These are phyloP conservation scores for Amylostereum areolatum DNA, from an alignment of 1,284 basidiomycete species.

Conservation along the genomic window DNA sequence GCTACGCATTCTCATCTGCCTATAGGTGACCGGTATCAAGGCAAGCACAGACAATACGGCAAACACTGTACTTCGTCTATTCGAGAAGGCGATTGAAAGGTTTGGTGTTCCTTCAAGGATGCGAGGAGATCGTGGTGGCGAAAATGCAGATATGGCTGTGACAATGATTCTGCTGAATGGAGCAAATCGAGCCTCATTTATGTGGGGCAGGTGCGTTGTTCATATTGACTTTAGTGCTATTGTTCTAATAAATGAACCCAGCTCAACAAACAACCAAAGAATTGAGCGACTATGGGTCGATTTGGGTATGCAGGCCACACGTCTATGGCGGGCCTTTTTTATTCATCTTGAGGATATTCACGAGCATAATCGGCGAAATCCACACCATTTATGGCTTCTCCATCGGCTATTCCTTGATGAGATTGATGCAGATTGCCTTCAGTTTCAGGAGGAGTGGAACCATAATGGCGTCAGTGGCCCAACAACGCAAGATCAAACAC, in stretches of 20 bases:
- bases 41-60: conserved; percentile 34
- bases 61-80: conserved; percentile 29
- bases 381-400: conserved; percentile 23
- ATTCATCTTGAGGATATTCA: conserved; percentile 16
- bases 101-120: conserved; percentile 20
- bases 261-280: conserved; percentile 15
- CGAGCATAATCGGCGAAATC: conserved; percentile 14
- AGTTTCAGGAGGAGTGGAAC: conserved; percentile 35
- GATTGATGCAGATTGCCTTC: conserved; percentile 23
- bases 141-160: conserved; percentile 22
- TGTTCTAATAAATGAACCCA: background rate
- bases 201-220: background rate
- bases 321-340: conserved; percentile 24
- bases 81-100: conserved; percentile 13
- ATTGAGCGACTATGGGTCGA: conserved; percentile 34
- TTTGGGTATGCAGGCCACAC: conserved; percentile 13
- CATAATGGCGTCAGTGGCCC: conserved; percentile 18
- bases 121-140: conserved; percentile 21
- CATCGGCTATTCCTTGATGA: conserved; percentile 20
- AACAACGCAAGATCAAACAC: background rate
- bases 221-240: background rate
- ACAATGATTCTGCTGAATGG: background rate
- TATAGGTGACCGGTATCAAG: conserved; percentile 25
- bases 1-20: background rate
- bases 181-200: background rate